Base-by-base conservation (phyloP, 345 rosid genomes). In the Citrus reticulata region DNA sequence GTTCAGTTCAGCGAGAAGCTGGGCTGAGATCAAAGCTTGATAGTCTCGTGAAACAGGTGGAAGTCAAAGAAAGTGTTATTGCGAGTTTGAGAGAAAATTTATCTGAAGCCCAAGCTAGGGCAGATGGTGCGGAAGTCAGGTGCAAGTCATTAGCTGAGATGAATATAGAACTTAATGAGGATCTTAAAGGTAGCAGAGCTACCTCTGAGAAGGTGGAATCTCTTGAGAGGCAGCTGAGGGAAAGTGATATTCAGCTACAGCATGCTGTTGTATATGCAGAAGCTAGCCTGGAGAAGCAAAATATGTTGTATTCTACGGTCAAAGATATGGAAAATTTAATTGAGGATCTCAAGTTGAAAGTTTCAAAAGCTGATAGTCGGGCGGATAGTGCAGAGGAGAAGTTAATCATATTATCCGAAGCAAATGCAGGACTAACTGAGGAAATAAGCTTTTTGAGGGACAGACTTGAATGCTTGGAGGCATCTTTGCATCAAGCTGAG, bases 231-330 rank as follows among this genome's bases (percentile, higher is more conserved):
- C 92, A 78, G 75, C 75, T 90, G 84, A 86, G 80, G 81, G 97
- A 91, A 60, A 88, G 91, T 66, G 95, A 93, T 80, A 86, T 86
- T 76, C 88, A 61, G 76, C 85, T 94, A 68, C 93, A 93, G 75
- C 90, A 78, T 86, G 98, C 97, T 11, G 84, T 89, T 77, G 99
- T 95, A 60, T 91, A 93, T 76, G 81, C 86, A 14, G 98, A 94
- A 85, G 98, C 99, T 74, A 86, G 95, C 78, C 90, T 90, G 83
- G 99, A 96, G 86, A 91, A 91, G 81, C 90, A 90, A 85, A 84
- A 30, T 61, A 86, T 96, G 91, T 82, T 92, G 76, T 81, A 86
- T 79, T 78, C 91, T 75, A 87, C 97, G 16, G 91, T 96, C 77
- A 70, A 75, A 72, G 98, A 96, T 82, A 96, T 94, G 99, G 98